These are phyloP conservation scores for Phylloporus sp. DNA, from an alignment of 768 basidiomycete species.

Conservation along the genomic window DNA sequence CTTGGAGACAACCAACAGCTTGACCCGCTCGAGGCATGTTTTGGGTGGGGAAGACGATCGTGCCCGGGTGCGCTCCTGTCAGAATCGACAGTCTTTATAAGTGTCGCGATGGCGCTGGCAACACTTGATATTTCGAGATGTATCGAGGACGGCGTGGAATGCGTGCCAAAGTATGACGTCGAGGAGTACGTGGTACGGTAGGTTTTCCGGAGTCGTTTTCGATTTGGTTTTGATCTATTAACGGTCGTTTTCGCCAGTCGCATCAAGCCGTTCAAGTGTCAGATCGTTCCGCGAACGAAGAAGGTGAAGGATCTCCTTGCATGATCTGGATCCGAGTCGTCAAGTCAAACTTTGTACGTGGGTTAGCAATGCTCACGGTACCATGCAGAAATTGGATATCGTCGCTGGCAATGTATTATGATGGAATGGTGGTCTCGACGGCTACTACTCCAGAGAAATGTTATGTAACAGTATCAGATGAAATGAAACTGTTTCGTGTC, in stretches of 20 bases:
- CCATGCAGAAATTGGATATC: too few species aligned
- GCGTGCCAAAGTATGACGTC: background rate
- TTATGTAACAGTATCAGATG: too few species aligned
- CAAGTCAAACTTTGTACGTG: too few species aligned
- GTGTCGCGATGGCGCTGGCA: slow-evolving; percentile 2
- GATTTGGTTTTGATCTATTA: background rate
- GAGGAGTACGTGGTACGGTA: background rate
- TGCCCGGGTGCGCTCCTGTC: slow-evolving; percentile 3
- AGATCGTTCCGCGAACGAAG: background rate
- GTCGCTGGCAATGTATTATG: too few species aligned
- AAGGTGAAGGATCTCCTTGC: slow-evolving; percentile 1
- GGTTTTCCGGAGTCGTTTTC: background rate
- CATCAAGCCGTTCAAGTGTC: slow-evolving; percentile 5
- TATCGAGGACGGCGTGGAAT: background rate
- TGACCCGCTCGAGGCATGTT: slow-evolving; percentile 3
- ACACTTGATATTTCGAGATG: slow-evolving; percentile 5
- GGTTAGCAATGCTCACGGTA: too few species aligned
- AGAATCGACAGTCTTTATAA: background rate
- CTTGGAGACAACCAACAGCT: background rate
- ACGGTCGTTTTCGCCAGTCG: too few species aligned
- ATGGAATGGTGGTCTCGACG: too few species aligned
- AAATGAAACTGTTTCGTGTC: too few species aligned
- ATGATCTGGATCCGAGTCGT: too few species aligned
- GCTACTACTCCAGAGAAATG: too few species aligned
- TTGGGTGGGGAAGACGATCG: slow-evolving; percentile 7